Evolutionary conservation across 2,329 filamentous ascomycete species (phyloP).

Genomic region (Alternaria sp.): DNA sequence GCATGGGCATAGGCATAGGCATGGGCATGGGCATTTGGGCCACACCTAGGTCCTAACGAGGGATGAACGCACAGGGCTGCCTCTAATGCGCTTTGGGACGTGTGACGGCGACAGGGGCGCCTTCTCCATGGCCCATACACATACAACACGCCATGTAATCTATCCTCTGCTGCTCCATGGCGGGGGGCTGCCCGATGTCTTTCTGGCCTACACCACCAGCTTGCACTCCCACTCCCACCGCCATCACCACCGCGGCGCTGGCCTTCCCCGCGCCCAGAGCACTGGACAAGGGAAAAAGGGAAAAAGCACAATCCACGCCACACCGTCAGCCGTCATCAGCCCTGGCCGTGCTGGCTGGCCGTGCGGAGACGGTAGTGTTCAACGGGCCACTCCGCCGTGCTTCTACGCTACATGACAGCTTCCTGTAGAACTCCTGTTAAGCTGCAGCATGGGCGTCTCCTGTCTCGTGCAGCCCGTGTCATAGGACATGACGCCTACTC

Average conservation of each 20-base stretch:
- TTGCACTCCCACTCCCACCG: not conserved
- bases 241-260: not conserved
- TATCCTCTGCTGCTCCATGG: constrained; percentile 1
- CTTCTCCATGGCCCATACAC: constrained; percentile 15
- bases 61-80: constrained; percentile 22
- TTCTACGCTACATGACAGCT: not conserved
- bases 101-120: constrained; percentile 20
- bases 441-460: not conserved
- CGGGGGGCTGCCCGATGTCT: not conserved
- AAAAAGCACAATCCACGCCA: constrained; percentile 15
- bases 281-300: constrained; percentile 18
- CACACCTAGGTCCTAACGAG: constrained; percentile 15
- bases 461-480: constrained; percentile 1
- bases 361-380: constrained; percentile 4
- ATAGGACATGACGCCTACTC: constrained; percentile 15
- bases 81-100: constrained; percentile 18
- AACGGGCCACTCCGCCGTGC: constrained; percentile 3
- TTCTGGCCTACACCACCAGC: not conserved
- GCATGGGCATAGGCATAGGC: constrained; percentile 10
- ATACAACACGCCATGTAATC: constrained; percentile 9
- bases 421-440: not conserved
- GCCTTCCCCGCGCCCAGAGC: constrained; percentile 2
- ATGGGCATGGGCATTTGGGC: constrained; percentile 8
- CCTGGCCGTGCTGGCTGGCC: constrained; percentile 7
- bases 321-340: constrained; percentile 17